phyloP scores from a whole-genome alignment of 1,284 basidiomycete genomes.

The Malassezia obtusa region DNA sequence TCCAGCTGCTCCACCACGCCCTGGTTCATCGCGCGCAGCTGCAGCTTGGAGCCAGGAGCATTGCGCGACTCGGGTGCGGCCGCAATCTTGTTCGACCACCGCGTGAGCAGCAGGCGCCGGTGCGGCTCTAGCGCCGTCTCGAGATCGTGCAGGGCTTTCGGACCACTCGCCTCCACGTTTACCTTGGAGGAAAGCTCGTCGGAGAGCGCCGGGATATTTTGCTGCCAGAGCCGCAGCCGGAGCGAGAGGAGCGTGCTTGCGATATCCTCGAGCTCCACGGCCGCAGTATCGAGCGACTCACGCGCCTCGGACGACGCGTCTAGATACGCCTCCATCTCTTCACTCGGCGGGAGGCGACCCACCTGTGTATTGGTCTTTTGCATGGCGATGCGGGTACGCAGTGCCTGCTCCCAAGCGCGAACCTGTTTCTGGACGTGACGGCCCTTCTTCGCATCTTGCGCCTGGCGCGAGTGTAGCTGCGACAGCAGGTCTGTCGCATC shows the following conservation, averaged over 20 bases:
- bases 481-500: conserved; percentile 23
- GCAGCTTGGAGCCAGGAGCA: conserved; percentile 11
- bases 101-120: conserved; percentile 23
- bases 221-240: conserved; percentile 8
- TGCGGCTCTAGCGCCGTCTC: conserved; percentile 16
- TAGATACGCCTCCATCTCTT: neutral
- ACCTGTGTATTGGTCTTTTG: conserved; percentile 18
- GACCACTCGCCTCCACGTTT: conserved; percentile 3
- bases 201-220: conserved; percentile 1
- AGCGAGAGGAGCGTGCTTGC: neutral
- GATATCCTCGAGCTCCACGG: conserved; percentile 19
- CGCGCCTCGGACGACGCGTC: neutral
- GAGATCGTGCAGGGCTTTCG: conserved; percentile 19
- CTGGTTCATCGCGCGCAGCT: conserved; percentile 37
- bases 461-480: conserved; percentile 22
- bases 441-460: conserved; percentile 37
- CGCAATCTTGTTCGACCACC: conserved; percentile 32
- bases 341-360: conserved; percentile 8
- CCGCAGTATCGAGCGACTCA: conserved; percentile 10
- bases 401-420: conserved; percentile 30
- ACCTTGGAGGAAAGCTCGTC: neutral
- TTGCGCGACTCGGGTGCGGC: conserved; percentile 19
- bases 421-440: conserved; percentile 33
- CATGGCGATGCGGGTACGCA: conserved; percentile 35
- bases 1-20: conserved; percentile 30